Evolutionary conservation across 371 early-diverging fungal genomes (phyloP), one percentile per base, ranked within the genome.

Genomic region (Actinomortierella wolfii): DNA sequence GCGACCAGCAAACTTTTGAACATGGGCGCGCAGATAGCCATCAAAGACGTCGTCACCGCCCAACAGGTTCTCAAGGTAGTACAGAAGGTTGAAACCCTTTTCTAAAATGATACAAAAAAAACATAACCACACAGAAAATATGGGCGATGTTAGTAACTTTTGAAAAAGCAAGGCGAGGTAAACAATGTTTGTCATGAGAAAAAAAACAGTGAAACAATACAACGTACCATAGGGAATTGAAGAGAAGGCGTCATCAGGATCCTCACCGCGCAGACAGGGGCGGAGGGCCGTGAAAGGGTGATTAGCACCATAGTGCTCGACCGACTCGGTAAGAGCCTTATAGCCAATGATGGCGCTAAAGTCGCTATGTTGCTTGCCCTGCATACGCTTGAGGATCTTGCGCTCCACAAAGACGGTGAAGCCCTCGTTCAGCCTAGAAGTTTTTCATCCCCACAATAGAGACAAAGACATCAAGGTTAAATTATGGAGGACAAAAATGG

Each of bases 171-270:
- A 43, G 23, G 1, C 26, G 48, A 48, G 28, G 23, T 53, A 2
- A 23, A 3, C 29, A 7, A n/a, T 11, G 7, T 51, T 43, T n/a
- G 21, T 43, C 42, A 29, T 14, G 1, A 24, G 42, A 9, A 49
- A 13, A 2, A 23, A n/a, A 24, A 39, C 15, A 20, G 15, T 44
- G 11, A 41, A 54, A 67, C 59, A 26, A 57, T 25, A 39, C 34
- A 18, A 15, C 56, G 47, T 82, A 85, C 88, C 94, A 82, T 98
- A 98, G 13, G 98, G 98, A 39, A 98, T 86, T 5, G 86, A 83
- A 14, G 93, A 93, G 70, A 95, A 96, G 41, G 90, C 92, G 67
- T 97, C 98, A 79, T 98, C 98, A 34, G 98, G 98, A 75, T 98
- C 96, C 60, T 90, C 81, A 28, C 86, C 90, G 55, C 84, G 79